Evolutionary conservation across 495 filamentous ascomycete genomes (phyloP), one percentile per base, ranked within the genome.

Genomic region (Entonaema liquescens): DNA sequence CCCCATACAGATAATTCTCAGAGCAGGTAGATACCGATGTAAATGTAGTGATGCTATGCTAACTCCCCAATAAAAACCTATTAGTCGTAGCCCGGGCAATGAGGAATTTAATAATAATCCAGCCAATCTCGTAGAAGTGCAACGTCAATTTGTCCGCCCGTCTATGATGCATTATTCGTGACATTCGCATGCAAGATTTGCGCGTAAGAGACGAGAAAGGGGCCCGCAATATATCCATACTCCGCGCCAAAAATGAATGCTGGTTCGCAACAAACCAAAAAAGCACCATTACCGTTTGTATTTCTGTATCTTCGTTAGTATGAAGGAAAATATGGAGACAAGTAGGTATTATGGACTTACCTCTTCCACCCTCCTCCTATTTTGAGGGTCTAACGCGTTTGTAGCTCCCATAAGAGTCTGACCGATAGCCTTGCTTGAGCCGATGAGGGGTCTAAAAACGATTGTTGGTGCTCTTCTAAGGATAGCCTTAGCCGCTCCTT

Each of bases 321-420:
- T 59, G 29, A 50, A 21, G 23, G 12, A 50, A 0, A n/a, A 3
- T 21, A 56, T 17, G 17, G 17, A 21, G 21, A 12, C 29, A 15
- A 54, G 29, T 17, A 2, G 42, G 23, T 21, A 2, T 38, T 19
- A 38, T 44, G 25, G 44, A 78, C 92, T 89, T 82, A 95, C 93
- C 83, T 97, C 93, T 70, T 98, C 95, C 68, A 95, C 88, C 74
- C 90, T 87, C 72, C 92, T 87, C 71, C 90, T 83, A 79, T 97
- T 94, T 72, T 88, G 86, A 36, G 91, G 92, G 80, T 99, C 96
- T 72, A 98, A 77, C 50, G 92, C 89, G 79, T 98, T 99, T 3
- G 93, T 94, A n/a, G 94, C 94, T 21, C 96, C 96, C 79, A 98
- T 82, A 68, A 98, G 79, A 19, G 94, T 92, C 80, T 95, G 91